Conservation (phyloP, 179 eudicot genomes). For the Beta macrorhiza region DNA sequence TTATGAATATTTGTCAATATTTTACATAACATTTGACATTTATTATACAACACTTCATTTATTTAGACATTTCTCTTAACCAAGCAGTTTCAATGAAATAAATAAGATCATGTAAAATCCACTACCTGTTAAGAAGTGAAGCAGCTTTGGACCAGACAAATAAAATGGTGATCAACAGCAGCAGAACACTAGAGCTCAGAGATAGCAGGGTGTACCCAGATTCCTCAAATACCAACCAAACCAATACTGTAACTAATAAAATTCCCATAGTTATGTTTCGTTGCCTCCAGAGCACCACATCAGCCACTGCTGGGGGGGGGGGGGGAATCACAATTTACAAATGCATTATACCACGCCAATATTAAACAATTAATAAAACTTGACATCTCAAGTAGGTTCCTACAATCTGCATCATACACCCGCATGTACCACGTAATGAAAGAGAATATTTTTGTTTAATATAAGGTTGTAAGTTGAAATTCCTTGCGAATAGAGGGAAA, state of each 20-base stretch:
- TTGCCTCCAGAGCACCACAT: constrained; percentile 80
- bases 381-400: no score
- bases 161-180: constrained; percentile 66
- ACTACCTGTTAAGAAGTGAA: constrained; percentile 73
- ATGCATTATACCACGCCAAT: not conserved
- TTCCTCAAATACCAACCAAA: constrained; percentile 79
- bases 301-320: constrained; percentile 55
- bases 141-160: constrained; percentile 93
- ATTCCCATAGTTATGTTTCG: constrained; percentile 46
- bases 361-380: no score
- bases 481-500: no score
- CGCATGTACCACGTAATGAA: no score
- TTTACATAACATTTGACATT: no score
- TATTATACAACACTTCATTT: no score
- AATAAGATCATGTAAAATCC: not conserved
- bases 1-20: no score
- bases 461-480: no score
- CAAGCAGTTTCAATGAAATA: no score
- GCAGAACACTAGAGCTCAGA: constrained; percentile 60
- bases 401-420: no score
- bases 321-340: not conserved
- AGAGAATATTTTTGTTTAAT: no score
- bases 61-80: no score
- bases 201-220: constrained; percentile 74
- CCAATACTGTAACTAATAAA: constrained; percentile 38